Conservation (phyloP, 345 rosid genomes). For the Durio zibethinus region DNA sequence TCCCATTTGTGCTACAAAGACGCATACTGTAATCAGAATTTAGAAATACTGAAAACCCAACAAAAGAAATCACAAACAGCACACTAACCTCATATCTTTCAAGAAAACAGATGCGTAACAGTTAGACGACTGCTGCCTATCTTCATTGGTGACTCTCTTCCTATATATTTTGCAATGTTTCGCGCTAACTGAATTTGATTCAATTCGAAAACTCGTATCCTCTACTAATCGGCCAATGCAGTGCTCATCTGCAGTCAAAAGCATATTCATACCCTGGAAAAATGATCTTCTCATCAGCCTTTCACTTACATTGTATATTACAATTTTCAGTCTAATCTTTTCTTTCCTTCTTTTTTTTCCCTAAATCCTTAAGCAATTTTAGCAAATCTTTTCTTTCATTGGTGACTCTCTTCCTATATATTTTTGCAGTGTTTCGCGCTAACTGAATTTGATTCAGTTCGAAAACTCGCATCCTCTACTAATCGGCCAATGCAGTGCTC, state of each 20-base stretch:
- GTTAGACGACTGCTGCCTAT: conserved; percentile 25
- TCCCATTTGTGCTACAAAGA: conserved; percentile 75
- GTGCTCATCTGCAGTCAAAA: conserved; percentile 69
- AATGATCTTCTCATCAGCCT: conserved; percentile 11
- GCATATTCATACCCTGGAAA: conserved; percentile 69
- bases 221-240: conserved; percentile 66
- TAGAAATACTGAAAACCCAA: not conserved
- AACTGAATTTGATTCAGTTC: conserved; percentile 60
- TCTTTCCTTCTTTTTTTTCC: not conserved
- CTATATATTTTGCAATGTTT: conserved; percentile 77
- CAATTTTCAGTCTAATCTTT: not conserved
- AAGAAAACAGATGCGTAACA: conserved; percentile 45
- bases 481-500: conserved; percentile 72
- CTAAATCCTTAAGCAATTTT: not conserved
- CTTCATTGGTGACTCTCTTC: conserved; percentile 32
- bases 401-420: conserved; percentile 44
- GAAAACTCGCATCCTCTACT: conserved; percentile 57
- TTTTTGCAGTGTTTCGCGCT: conserved; percentile 84
- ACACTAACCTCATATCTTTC: conserved; percentile 74
- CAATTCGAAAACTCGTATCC: conserved; percentile 59
- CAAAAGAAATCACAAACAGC: not conserved
- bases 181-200: conserved; percentile 67
- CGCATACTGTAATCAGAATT: not conserved
- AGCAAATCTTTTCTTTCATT: conserved; percentile 12
- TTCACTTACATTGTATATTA: not conserved